Evolutionary conservation across 1,284 basidiomycete genomes (phyloP).

Genomic region (Phlebopus sp.): DNA sequence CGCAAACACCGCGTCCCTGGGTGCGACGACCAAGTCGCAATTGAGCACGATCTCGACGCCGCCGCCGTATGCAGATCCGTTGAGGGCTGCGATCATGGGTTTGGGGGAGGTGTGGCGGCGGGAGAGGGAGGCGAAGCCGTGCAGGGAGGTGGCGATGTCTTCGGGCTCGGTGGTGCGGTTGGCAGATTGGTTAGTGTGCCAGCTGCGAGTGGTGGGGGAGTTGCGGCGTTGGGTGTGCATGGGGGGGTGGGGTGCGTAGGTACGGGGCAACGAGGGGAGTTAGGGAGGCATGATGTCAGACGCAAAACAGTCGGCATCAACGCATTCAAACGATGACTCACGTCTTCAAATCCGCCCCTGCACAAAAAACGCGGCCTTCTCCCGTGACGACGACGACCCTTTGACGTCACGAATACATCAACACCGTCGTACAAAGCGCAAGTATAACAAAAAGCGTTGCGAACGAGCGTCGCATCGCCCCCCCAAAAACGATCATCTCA

Average conservation of each 20-base stretch:
- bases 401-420: neutral
- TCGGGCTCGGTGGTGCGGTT: constrained; percentile 40
- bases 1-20: constrained; percentile 67
- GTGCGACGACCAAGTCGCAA: constrained; percentile 81
- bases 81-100: constrained; percentile 81
- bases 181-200: constrained; percentile 17
- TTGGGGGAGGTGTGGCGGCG: constrained; percentile 63
- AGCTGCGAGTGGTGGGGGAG: constrained; percentile 18
- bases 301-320: no score
- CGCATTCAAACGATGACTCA: constrained; percentile 39
- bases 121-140: constrained; percentile 80
- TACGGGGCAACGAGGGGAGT: no score
- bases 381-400: constrained; percentile 82
- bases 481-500: no score
- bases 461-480: no score
- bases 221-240: neutral
- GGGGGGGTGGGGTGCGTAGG: neutral
- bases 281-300: no score
- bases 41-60: constrained; percentile 80
- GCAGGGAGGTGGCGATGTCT: constrained; percentile 35
- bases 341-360: constrained; percentile 77
- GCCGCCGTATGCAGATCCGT: constrained; percentile 79
- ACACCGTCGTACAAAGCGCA: neutral
- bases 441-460: no score
- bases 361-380: constrained; percentile 74